Conservation (phyloP, 176 grass and related monocot species). For the Aegilops tauschii region DNA sequence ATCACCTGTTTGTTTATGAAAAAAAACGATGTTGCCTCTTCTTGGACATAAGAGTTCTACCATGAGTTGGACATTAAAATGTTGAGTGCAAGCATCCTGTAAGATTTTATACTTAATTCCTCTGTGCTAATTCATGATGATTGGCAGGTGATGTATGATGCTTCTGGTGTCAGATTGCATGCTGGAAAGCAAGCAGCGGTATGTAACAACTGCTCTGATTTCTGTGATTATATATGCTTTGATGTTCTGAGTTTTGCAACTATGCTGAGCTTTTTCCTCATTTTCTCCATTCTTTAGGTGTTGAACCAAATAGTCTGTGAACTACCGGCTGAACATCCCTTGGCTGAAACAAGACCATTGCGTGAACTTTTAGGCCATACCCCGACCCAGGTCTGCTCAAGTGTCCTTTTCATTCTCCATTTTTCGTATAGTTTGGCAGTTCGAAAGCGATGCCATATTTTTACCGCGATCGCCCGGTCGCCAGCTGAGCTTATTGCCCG, state of each 20-base stretch:
- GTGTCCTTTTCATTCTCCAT: constrained; percentile 4
- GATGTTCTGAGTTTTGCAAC: neutral
- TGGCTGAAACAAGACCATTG: constrained; percentile 74
- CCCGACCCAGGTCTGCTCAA: constrained; percentile 74
- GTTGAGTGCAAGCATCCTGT: constrained; percentile 18
- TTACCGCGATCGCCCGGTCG: neutral
- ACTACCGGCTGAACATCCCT: constrained; percentile 89
- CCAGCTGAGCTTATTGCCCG: neutral
- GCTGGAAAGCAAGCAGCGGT: constrained; percentile 98
- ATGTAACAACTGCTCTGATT: neutral
- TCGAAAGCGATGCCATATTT: constrained; percentile 28
- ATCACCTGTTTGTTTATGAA: neutral
- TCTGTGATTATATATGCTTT: neutral
- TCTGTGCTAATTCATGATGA: constrained; percentile 3
- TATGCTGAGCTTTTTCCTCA: neutral
- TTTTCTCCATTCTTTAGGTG: constrained; percentile 47
- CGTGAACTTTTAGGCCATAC: constrained; percentile 98
- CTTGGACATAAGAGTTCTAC: neutral
- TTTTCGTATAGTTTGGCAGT: constrained; percentile 10
- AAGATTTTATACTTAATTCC: neutral
- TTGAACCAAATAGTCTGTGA: constrained; percentile 96
- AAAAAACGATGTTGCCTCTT: neutral
- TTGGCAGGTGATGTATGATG: constrained; percentile 97
- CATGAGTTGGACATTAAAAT: neutral
- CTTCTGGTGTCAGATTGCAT: constrained; percentile 96